A percentile compares a stretch with the other conserved stretches of the same genome.
Conservation (phyloP, 179 eudicot species). For the Heliamphora pulchella region DNA sequence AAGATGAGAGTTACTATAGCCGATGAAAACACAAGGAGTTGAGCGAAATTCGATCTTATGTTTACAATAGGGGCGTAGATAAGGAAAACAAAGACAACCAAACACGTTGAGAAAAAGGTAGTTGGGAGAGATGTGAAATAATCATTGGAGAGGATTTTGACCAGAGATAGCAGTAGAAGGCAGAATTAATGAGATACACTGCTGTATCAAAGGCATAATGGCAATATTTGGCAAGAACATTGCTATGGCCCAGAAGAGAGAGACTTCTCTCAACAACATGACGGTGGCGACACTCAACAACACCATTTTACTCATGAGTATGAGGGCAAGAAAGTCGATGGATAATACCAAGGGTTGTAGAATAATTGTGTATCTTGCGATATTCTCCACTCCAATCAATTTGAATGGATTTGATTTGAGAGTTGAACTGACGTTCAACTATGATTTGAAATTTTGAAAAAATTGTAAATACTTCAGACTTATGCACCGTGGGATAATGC, state of each 20-base stretch:
- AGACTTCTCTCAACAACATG: not conserved
- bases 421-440: conserved; percentile 2
- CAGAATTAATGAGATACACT: too few relatives aligned
- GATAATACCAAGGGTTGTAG: not conserved
- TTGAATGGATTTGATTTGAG: conserved; percentile 12
- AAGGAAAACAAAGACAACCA: too few relatives aligned
- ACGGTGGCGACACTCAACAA: not conserved
- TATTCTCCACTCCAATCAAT: conserved; percentile 16
- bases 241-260: not conserved
- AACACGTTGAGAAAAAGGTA: too few relatives aligned
- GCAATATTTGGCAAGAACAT: too few relatives aligned
- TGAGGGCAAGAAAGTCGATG: conserved; percentile 12
- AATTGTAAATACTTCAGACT: not conserved
- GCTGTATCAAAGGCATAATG: too few relatives aligned
- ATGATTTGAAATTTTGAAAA: not conserved
- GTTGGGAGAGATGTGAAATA: too few relatives aligned
- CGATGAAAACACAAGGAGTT: too few relatives aligned
- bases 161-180: too few relatives aligned
- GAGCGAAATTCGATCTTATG: too few relatives aligned
- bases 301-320: conserved; percentile 12
- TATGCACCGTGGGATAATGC: not conserved
- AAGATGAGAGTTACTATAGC: too few relatives aligned
- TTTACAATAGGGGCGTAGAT: too few relatives aligned
- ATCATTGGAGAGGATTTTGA: too few relatives aligned
- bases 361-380: not conserved